Percentiles rank a stretch among this genome's conserved stretches.
Evolutionary conservation across 176 grass and related monocot species (phyloP).

Genomic region (Bromus sterilis): DNA sequence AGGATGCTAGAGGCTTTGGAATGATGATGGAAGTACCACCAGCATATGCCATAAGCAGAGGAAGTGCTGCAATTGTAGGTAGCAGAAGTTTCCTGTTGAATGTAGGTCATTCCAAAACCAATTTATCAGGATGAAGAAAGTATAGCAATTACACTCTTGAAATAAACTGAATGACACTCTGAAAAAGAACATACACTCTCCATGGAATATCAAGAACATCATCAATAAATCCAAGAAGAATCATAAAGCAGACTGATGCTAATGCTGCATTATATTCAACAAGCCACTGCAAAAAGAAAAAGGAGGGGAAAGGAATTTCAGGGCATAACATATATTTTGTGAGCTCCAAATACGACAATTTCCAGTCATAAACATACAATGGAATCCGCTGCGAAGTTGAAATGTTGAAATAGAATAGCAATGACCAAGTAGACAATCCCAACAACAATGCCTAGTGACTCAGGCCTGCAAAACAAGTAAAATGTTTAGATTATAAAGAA

Average conservation of each 20-base stretch:
- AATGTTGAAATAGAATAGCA: conserved; percentile 94
- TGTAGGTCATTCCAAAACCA: conserved; percentile 15
- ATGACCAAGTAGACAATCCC: conserved; percentile 91
- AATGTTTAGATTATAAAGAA: conserved; percentile 14
- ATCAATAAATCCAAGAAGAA: conserved; percentile 98
- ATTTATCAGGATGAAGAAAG: not conserved
- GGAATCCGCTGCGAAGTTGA: conserved; percentile 77
- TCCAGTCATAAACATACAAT: conserved; percentile 42
- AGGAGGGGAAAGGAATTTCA: not conserved
- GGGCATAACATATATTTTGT: not conserved
- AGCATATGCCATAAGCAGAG: conserved; percentile 98
- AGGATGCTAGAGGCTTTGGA: conserved; percentile 79
- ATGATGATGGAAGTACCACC: conserved; percentile 91
- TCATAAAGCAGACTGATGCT: conserved; percentile 98
- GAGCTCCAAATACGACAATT: not conserved
- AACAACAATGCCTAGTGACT: conserved; percentile 86
- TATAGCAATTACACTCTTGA: not conserved
- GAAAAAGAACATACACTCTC: conserved; percentile 84
- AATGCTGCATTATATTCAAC: conserved; percentile 97
- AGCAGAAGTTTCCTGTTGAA: conserved; percentile 75
- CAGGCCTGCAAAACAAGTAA: conserved; percentile 58
- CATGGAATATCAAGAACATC: conserved; percentile 99
- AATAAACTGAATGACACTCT: conserved; percentile 5
- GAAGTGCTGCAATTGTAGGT: conserved; percentile 83
- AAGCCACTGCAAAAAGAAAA: conserved; percentile 72